phyloP scores from a whole-genome alignment of 768 basidiomycete genomes.

The Phaeolepiota aurea region DNA sequence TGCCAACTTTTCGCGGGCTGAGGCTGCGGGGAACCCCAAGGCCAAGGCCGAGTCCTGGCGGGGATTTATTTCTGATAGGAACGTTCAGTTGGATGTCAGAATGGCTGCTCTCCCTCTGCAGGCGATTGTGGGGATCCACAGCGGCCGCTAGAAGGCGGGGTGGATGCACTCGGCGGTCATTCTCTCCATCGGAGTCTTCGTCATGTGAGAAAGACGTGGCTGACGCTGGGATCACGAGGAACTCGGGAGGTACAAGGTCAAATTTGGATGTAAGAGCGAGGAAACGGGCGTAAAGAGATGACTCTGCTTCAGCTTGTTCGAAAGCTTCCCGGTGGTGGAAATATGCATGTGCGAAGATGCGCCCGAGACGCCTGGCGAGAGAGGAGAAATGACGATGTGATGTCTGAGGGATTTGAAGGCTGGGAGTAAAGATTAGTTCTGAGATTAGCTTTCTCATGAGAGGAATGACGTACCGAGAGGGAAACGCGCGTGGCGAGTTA shows the following conservation, averaged over 20 bases:
- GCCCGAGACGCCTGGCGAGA: slow-evolving; percentile 82
- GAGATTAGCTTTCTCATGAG: slow-evolving; percentile 3
- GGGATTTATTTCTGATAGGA: slow-evolving; percentile 11
- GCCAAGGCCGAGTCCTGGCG: slow-evolving; percentile 12
- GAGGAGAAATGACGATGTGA: slow-evolving; percentile 87
- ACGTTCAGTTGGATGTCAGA: slow-evolving; percentile 1
- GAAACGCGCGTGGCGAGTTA: slow-evolving; percentile 87
- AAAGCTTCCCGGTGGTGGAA: slow-evolving; percentile 91
- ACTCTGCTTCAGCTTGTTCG: slow-evolving; percentile 86
- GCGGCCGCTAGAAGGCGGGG: slow-evolving; percentile 32
- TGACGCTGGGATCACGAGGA: slow-evolving; percentile 67
- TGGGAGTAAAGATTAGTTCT: slow-evolving; percentile 17
- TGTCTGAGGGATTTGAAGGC: slow-evolving; percentile 71
- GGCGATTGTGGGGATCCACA: slow-evolving; percentile 17
- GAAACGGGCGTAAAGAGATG: slow-evolving; percentile 85
- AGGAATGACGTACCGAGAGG: slow-evolving; percentile 57
- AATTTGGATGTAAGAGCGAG: slow-evolving; percentile 74
- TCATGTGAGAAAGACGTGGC: slow-evolving; percentile 9
- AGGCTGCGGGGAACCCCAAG: slow-evolving; percentile 12
- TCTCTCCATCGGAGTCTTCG: slow-evolving; percentile 12
- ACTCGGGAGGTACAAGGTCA: slow-evolving; percentile 74
- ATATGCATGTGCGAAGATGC: slow-evolving; percentile 95
- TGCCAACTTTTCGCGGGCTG: slow-evolving; percentile 38
- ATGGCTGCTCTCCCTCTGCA: slow-evolving; percentile 6
- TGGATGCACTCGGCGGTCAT: slow-evolving; percentile 20